Evolutionary conservation across 352 stramenopile genomes (phyloP).

Genomic region (Thraustochytrium striatum): DNA sequence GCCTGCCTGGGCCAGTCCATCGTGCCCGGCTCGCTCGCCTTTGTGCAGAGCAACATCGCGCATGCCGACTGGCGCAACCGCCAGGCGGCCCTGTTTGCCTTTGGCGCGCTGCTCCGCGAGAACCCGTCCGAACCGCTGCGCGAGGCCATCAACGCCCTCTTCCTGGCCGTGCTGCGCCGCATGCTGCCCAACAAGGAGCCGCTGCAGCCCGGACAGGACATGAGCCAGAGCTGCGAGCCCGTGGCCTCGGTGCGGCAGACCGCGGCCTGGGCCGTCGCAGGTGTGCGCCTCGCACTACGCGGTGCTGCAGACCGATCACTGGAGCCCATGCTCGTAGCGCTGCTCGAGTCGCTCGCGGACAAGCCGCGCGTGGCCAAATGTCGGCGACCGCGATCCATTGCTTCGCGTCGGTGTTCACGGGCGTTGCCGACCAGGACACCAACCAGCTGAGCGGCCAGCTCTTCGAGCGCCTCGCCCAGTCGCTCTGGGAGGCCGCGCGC

Average conservation of each 20-base stretch:
- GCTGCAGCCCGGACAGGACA: neutral
- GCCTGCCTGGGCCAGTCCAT: conserved; percentile 76
- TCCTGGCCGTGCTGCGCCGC: conserved; percentile 84
- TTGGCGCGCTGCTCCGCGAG: conserved; percentile 90
- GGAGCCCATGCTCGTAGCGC: conserved; percentile 71
- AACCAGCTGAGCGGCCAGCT: neutral
- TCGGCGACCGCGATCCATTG: conserved; percentile 6
- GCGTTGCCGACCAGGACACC: neutral
- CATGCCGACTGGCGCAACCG: conserved; percentile 87
- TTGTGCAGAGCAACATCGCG: conserved; percentile 90
- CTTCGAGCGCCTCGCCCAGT: neutral
- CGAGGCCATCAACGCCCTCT: conserved; percentile 80
- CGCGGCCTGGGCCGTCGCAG: conserved; percentile 89
- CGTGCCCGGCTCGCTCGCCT: conserved; percentile 82
- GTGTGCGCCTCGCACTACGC: conserved; percentile 90
- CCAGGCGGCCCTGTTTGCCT: conserved; percentile 93
- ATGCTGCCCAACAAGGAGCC: conserved; percentile 68
- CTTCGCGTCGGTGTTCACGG: conserved; percentile 9
- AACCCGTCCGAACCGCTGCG: conserved; percentile 81
- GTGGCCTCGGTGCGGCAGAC: conserved; percentile 89
- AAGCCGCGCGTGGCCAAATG: conserved; percentile 32
- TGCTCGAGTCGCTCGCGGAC: conserved; percentile 69
- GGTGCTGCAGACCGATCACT: conserved; percentile 82
- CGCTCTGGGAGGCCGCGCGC: conserved; percentile 29
- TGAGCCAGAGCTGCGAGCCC: conserved; percentile 56